These are phyloP conservation scores for Picea mariana DNA, from an alignment of 83 land plant species.

Conservation along the genomic window DNA sequence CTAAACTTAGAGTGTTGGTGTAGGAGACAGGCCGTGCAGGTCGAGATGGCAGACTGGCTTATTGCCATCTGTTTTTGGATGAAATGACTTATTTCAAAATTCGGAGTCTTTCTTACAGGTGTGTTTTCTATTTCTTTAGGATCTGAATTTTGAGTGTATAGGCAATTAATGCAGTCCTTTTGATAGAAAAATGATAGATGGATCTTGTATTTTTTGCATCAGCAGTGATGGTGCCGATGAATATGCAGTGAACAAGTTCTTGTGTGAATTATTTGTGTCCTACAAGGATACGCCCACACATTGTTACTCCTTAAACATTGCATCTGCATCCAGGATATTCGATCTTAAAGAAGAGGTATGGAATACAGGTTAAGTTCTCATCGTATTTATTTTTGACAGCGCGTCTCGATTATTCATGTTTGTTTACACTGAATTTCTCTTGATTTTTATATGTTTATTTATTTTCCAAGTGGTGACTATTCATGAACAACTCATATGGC, in stretches of 20 bases:
- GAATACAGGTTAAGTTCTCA: background rate
- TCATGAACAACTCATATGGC: background rate
- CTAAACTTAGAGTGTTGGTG: background rate
- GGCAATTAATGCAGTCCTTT: background rate
- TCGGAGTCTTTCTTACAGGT: conserved; percentile 93
- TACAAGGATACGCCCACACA: conserved; percentile 19
- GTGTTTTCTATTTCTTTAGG: background rate
- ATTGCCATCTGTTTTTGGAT: conserved; percentile 88
- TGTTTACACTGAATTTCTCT: background rate
- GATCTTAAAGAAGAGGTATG: conserved; percentile 96
- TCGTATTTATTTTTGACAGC: background rate
- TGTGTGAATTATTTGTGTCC: conserved; percentile 62
- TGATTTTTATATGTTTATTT: background rate
- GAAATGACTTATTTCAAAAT: conserved; percentile 72
- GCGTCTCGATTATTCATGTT: background rate
- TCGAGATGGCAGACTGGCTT: conserved; percentile 87
- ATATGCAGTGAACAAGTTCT: conserved; percentile 68
- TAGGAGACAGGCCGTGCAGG: conserved; percentile 99
- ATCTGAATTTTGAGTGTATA: background rate
- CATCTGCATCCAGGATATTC: conserved; percentile 68
- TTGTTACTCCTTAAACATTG: conserved; percentile 58
- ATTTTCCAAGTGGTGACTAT: background rate
- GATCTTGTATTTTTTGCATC: conserved; percentile 7
- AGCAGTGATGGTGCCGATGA: conserved; percentile 95
- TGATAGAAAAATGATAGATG: background rate